Base-by-base conservation (phyloP, 2,329 filamentous ascomycete genomes). In the Colletotrichum chrysophilum region DNA sequence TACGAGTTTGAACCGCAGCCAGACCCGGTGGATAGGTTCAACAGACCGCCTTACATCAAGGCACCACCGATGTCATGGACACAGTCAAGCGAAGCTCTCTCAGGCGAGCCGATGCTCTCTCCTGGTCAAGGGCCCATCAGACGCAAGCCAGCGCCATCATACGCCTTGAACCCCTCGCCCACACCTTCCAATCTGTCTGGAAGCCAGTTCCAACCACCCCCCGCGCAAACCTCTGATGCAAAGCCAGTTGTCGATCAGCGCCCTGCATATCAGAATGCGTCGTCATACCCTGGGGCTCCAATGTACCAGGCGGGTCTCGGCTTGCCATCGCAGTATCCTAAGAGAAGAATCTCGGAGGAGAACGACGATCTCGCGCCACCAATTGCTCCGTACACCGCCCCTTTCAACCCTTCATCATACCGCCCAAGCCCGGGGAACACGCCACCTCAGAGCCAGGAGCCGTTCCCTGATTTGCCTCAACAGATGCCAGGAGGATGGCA, bases 141-240 rank as follows among this genome's bases (percentile, higher is more conserved):
- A 28, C 71, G 74, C 28, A 76, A 76, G 61, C 74, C 74, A 3
- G 74, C 74, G 4, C 74, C 74, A 12, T 74, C 71, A 4, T 76
- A 76, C 52, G 62, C 66, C n/a, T 71, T 56, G 8, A 70, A 60
- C 18, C 26, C 60, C 32, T 70, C 74, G 13, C 70, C 70, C 43
- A 56, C 65, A 10, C 60, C 74, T 61, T 66, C 74, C 7, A 36
- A 68, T 16, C 21, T 61, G 34, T 70, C 65, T 8, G 60, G 56
- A 21, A 70, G 60, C 9, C 73, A 75, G n/a, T 68, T 56, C 13
- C 71, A 58, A 21, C 62, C 68, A n/a, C 36, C 72, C 4, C 48
- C 73, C 4, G 18, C 56, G 13, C 69, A 61, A 28, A 52, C 21
- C 12, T 71, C 48, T 2, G 30, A 62, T n/a, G 48, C 21, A 14